Evolutionary conservation across 2,329 filamentous ascomycete genomes (phyloP), one percentile per base, ranked within the genome.

Genomic region (Plenodomus tracheiphilus): DNA sequence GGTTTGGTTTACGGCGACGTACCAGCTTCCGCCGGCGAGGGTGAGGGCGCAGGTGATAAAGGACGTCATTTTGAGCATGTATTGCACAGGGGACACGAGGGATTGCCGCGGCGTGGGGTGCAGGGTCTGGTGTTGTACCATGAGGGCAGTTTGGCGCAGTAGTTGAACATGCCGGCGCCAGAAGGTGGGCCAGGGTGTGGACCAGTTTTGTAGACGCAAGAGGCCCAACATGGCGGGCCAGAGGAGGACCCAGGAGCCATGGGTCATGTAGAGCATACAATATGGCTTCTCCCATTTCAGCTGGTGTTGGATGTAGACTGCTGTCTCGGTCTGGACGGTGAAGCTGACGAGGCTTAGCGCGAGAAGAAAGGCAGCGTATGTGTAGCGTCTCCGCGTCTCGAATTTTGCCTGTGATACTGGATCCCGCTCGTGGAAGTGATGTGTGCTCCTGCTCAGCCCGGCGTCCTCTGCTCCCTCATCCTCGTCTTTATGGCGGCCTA

Each of bases 241-340:
- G 19, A 99, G 81, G 41, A 97, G 75, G 9, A 86, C 73, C 94
- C 94, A 99, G 2, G 91, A 96, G 46, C 93, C 89, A 75, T 99
- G 94, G 10, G 94, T 99, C 58, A 99, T 81, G 75, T 96, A 97
- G 80, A 99, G 84, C 94, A 99, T 99, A 79, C 91, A 96, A 77
- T 97, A 99, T n/a, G 94, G 90, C 78, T 99, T 99, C 76, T 95
- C 85, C 94, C 94, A 99, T 56, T 88, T 85, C 56, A 97, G 76
- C 51, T 94, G 86, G 70, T 93, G 87, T 76, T 97, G 93, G 53
- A 99, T 94, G 75, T 97, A 92, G 9, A 95, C 86, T 10, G 92
- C 93, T 45, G 96, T 91, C 79, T 97, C 93, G 3, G 94, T 97
- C 81, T 99, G 94, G 5, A 96, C 79, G 40, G 91, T 90, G 71